Evolutionary conservation across 78 protist species (phyloP).

Genomic region (Bigelowiella natans): DNA sequence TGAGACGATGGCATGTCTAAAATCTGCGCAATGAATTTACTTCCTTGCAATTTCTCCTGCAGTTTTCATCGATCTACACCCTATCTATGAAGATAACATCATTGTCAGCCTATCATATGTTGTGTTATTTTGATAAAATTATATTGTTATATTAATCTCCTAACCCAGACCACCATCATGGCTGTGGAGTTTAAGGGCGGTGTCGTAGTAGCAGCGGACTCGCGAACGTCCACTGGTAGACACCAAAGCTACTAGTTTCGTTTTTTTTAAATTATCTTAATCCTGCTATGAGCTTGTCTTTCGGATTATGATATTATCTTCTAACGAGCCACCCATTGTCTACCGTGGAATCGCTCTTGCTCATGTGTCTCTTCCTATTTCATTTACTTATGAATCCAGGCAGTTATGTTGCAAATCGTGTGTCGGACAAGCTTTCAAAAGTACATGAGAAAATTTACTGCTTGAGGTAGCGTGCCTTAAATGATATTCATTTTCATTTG

Average conservation of each 20-base stretch:
- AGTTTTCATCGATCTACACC: too few relatives aligned
- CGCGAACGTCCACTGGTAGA: slow-evolving; percentile 81
- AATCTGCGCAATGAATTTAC: too few relatives aligned
- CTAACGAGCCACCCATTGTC: not conserved
- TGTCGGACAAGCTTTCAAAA: slow-evolving; percentile 79
- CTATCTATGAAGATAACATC: too few relatives aligned
- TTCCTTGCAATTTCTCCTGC: too few relatives aligned
- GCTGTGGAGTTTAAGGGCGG: slow-evolving; percentile 89
- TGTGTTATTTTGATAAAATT: too few relatives aligned
- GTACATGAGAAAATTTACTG: slow-evolving; percentile 66
- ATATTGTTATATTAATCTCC: too few relatives aligned
- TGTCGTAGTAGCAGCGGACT: slow-evolving; percentile 89
- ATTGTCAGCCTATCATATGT: too few relatives aligned
- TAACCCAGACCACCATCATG: slow-evolving; percentile 86
- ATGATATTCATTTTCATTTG: not conserved
- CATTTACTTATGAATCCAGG: not conserved
- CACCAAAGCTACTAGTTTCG: not conserved
- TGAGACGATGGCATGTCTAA: too few relatives aligned
- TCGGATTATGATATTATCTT: not conserved
- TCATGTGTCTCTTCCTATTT: too few relatives aligned
- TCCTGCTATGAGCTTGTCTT: not conserved
- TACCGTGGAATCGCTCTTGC: not conserved
- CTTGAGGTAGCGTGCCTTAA: slow-evolving; percentile 5
- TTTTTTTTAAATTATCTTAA: too few relatives aligned
- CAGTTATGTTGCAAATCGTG: slow-evolving; percentile 83